These are phyloP conservation scores for Juncus effusus DNA, from an alignment of 176 grass and related monocot genomes.

Conservation along the genomic window DNA sequence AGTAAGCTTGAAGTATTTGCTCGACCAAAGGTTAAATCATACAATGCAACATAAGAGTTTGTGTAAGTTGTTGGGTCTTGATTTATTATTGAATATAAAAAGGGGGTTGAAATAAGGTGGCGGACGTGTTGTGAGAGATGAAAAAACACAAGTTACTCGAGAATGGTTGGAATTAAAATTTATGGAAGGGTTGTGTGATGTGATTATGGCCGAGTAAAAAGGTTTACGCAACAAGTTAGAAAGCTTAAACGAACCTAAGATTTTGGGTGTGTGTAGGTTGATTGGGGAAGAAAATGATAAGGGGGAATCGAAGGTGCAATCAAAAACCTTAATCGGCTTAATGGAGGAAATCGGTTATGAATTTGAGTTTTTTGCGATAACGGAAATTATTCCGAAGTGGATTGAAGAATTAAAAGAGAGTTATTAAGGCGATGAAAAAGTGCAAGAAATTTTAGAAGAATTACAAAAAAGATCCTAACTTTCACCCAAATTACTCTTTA, in stretches of 20 bases:
- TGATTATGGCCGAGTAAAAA: too few relatives aligned
- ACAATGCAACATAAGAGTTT: neutral
- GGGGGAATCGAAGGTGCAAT: too few relatives aligned
- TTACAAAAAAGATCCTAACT: neutral
- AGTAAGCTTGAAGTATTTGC: neutral
- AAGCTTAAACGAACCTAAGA: too few relatives aligned
- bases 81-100: constrained; percentile 8
- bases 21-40: neutral
- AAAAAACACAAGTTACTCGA: neutral
- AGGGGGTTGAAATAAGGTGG: neutral
- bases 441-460: neutral
- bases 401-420: neutral
- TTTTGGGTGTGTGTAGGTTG: too few relatives aligned
- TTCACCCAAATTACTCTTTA: neutral
- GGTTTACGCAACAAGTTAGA: too few relatives aligned
- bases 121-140: neutral
- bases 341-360: neutral
- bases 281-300: too few relatives aligned
- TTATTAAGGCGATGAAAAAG: neutral
- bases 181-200: too few relatives aligned
- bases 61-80: neutral
- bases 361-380: neutral
- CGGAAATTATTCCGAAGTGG: neutral
- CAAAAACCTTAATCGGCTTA: too few relatives aligned
- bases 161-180: too few relatives aligned